Base-by-base conservation (phyloP, 2,329 filamentous ascomycete species). In the Coniochaeta prunicola region DNA sequence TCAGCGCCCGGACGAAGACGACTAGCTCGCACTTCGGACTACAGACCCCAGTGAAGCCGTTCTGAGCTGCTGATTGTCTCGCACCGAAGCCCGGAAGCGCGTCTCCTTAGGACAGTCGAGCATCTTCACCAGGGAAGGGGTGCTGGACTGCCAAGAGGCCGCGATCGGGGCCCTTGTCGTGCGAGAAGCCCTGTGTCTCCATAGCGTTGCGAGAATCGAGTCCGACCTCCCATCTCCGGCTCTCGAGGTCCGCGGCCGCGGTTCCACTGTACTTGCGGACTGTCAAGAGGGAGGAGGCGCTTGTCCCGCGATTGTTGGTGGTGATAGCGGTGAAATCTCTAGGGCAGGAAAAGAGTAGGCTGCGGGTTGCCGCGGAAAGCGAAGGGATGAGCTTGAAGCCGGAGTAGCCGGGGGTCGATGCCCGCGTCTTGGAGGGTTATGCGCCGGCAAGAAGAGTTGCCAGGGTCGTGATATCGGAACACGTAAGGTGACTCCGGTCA, bases 121-220 rank as follows among this genome's bases (percentile, higher is more conserved):
- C 33, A 67, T 66, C 56, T 67, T 68, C 5, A 78, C 71, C 0
- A 71, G 40, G 0, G 62, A 60, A n/a, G 0, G 72, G 74, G 59
- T 77, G 59, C 57, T 73, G 67, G 4, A 69, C 65, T 0, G 76
- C 74, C 0, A 79, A 67, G 76, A 74, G 0, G 71, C 63, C 2
- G 76, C 75, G 31, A 75, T 66, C 77, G 3, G 70, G 71, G 17
- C 77, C 77, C 59, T 78, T 79, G 59, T 80, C 77, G 60, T 79
- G 76, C 0, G 72, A 67, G 61, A 79, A 73, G 0, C 79, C 71
- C 59, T 77, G 76, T 1, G 74, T 66, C 28, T 69, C 72, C 2
- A 71, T 71, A 7, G 77, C 66, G 24, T 75, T 74, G 8, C 79
- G 62, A 45, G 77, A 78, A 36, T 75, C 72, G 42, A 79, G 67